Evolutionary conservation across 2,329 filamentous ascomycete genomes (phyloP).

Genomic region (Paraconiothyrium brasiliense): DNA sequence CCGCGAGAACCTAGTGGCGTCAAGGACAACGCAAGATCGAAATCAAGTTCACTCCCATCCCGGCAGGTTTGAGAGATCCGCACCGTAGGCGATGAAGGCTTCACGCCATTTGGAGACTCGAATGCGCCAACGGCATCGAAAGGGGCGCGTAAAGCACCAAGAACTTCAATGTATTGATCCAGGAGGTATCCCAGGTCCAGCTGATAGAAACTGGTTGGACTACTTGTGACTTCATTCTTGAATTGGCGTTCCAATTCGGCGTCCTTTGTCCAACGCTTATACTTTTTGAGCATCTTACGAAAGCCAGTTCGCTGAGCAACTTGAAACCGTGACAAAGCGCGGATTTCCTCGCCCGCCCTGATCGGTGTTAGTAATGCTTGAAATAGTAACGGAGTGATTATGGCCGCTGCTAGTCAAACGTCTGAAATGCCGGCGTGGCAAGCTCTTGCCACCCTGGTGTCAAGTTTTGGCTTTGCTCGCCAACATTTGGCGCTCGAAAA

Average conservation of each 20-base stretch:
- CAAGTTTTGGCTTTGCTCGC: not conserved
- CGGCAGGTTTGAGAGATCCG: conserved; percentile 53
- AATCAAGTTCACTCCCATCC: conserved; percentile 54
- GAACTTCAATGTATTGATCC: conserved; percentile 58
- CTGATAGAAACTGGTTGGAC: conserved; percentile 76
- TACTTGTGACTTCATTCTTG: conserved; percentile 70
- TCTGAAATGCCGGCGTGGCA: not conserved
- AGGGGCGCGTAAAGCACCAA: conserved; percentile 56
- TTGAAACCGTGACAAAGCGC: conserved; percentile 75
- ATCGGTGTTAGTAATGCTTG: conserved; percentile 22
- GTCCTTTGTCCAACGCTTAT: conserved; percentile 87
- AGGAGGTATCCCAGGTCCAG: conserved; percentile 67
- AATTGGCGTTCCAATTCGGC: conserved; percentile 71
- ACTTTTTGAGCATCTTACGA: conserved; percentile 85
- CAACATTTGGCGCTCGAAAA: not conserved
- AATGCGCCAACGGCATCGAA: conserved; percentile 48
- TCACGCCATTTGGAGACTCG: conserved; percentile 25
- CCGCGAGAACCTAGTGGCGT: conserved; percentile 58
- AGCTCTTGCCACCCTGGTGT: not conserved
- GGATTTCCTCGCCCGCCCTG: conserved; percentile 75
- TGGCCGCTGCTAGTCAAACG: not conserved
- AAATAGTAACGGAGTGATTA: not conserved
- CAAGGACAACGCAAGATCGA: conserved; percentile 60
- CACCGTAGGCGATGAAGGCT: conserved; percentile 37
- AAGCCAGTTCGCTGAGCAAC: conserved; percentile 79